phyloP scores from a whole-genome alignment of 2,329 filamentous ascomycete species.

The Lasiodiplodia theobromae region DNA sequence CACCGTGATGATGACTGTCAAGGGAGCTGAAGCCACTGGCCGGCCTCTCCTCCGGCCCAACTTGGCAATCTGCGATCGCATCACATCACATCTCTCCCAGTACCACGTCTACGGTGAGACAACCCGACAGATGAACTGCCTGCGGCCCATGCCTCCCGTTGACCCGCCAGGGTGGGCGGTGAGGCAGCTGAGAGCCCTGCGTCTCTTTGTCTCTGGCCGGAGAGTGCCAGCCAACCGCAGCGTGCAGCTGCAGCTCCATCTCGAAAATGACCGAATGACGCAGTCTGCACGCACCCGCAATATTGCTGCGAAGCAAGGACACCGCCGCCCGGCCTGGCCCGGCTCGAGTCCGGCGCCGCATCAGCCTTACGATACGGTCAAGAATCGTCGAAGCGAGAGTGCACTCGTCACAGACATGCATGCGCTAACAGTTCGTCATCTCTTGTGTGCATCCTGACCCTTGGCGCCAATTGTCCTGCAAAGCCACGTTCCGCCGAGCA shows the following conservation, averaged over 20 bases:
- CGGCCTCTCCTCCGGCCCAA: neutral
- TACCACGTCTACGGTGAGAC: slow-evolving; percentile 4
- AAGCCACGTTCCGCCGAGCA: neutral
- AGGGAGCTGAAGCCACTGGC: neutral
- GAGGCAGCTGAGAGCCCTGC: slow-evolving; percentile 12
- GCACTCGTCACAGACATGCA: neutral
- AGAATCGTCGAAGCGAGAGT: neutral
- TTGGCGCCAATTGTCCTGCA: neutral
- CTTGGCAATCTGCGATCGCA: neutral
- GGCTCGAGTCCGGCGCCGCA: neutral
- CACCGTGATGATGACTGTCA: neutral
- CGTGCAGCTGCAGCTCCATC: neutral
- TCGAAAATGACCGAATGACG: neutral
- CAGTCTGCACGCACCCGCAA: slow-evolving; percentile 6
- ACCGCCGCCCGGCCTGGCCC: neutral
- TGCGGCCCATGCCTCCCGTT: neutral
- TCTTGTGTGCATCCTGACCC: neutral
- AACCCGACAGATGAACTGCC: neutral
- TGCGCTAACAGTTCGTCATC: neutral
- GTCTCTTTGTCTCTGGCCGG: neutral
- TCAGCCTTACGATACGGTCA: neutral
- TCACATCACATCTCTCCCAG: slow-evolving; percentile 10
- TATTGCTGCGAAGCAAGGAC: slow-evolving; percentile 8
- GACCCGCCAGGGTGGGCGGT: neutral
- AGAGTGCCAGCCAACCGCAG: neutral